Base-by-base conservation (phyloP, 2,329 filamentous ascomycete species). In the Microsporum audouinii region DNA sequence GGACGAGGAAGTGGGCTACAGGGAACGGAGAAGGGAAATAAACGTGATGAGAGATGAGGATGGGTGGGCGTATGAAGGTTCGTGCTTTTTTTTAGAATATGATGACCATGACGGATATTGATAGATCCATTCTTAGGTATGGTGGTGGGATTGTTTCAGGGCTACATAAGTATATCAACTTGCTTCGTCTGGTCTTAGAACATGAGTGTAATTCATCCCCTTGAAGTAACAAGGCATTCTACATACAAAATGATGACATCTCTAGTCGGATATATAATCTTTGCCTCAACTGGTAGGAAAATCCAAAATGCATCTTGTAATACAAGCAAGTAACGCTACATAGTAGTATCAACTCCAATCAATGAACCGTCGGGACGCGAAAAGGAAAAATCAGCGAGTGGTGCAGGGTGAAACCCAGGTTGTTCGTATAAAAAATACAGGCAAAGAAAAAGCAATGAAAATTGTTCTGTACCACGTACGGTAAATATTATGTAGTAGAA, bases 1-100 rank as follows among this genome's bases (percentile, higher is more conserved):
- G 89, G 79, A 87, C 89, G 53, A 80, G 81, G 68, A 83, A 84
- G 67, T 90, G 91, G 73, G 91, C 91, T 8, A 81, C 69, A 8
- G 66, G 75, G 63, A 60, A 59, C 41, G 60, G 34, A 34, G 51
- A 36, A 17, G 59, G 31, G 29, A 14, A 58, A 8, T 55, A 55
- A 31, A 36, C 31, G 51, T 17, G 31, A 31, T 2, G 10, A 29
- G 10, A 17, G 5, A 2, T 0, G 31, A n/a, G 31, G 6, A 29
- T 33, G 12, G 12, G 10, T 29, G n/a, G 23, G 36, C n/a, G 17
- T 36, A 36, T 55, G 14, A 34, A 36, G 5, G 14, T 17, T 17
- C 8, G 23, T n/a, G 3, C 3, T 29, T 29, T 55, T 29, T 36
- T 36, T 36, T 29, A 55, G 12, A n/a, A 29, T 8, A 55, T 55